Percentiles rank a stretch among this genome's conserved stretches.
These are phyloP conservation scores for Silene coronaria DNA, from an alignment of 179 eudicot species.

Conservation along the genomic window DNA sequence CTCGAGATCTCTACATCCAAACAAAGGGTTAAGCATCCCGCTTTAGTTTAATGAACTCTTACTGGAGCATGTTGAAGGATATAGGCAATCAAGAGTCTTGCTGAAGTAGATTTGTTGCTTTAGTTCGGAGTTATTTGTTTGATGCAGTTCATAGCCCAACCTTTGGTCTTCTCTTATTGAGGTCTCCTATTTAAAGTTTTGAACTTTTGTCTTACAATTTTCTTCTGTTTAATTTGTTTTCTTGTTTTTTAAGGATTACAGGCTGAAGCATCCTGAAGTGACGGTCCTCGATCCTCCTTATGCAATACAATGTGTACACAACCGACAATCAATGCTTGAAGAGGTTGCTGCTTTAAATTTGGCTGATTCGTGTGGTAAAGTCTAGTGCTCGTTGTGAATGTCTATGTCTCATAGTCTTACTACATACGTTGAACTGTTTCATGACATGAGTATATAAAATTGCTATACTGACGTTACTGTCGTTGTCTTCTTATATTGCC, in stretches of 20 bases:
- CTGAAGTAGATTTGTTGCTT: not conserved
- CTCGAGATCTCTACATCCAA: no score
- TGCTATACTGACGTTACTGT: not conserved
- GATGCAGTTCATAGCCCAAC: not conserved
- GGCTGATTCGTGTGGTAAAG: constrained; percentile 64
- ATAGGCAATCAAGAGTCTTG: not conserved
- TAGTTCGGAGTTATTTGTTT: not conserved
- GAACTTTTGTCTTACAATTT: constrained; percentile 8
- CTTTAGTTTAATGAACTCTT: not conserved
- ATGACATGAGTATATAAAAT: not conserved
- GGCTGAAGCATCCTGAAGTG: constrained; percentile 76
- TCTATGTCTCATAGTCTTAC: not conserved
- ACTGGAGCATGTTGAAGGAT: not conserved
- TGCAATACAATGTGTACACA: constrained; percentile 82
- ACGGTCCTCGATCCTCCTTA: constrained; percentile 90
- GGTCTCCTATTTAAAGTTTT: not conserved
- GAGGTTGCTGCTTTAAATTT: constrained; percentile 86
- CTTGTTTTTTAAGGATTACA: constrained; percentile 61
- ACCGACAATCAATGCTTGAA: constrained; percentile 89
- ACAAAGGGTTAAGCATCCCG: no score
- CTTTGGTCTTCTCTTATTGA: not conserved
- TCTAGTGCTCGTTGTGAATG: not conserved
- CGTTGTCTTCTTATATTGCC: not conserved
- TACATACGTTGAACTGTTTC: not conserved
- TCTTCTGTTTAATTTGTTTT: constrained; percentile 16